Conservation (phyloP, 495 filamentous ascomycete species). For the Thermothielavioides terrestris region DNA sequence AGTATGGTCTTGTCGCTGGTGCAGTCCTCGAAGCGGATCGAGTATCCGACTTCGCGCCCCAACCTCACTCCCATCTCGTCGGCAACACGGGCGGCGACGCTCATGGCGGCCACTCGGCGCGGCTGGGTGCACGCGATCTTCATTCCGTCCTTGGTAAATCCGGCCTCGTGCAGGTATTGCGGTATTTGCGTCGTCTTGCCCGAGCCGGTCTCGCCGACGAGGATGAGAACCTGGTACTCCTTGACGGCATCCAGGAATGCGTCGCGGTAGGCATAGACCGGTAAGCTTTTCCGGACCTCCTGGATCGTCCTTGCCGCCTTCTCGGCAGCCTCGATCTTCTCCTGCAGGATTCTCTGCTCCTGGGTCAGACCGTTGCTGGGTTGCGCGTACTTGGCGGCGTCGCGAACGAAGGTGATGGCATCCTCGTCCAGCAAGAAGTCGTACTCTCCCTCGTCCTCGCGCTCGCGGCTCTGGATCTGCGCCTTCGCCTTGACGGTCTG, state of each 20-base stretch:
- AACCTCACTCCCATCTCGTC: conserved; percentile 90
- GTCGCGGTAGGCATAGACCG: conserved; percentile 77
- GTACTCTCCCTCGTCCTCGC: conserved; percentile 79
- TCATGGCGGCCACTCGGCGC: conserved; percentile 94
- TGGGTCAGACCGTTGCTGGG: conserved; percentile 50
- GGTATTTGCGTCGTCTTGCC: conserved; percentile 87
- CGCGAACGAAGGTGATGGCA: conserved; percentile 79
- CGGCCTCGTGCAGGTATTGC: conserved; percentile 83
- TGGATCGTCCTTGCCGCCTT: conserved; percentile 78
- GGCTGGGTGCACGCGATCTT: conserved; percentile 79
- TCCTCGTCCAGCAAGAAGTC: conserved; percentile 91
- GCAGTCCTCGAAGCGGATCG: conserved; percentile 90
- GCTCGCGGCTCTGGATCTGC: conserved; percentile 65
- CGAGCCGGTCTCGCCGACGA: conserved; percentile 82
- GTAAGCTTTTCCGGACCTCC: conserved; percentile 82
- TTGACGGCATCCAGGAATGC: conserved; percentile 64
- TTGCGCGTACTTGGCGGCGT: conserved; percentile 55
- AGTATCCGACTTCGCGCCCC: conserved; percentile 90
- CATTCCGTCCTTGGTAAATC: conserved; percentile 69
- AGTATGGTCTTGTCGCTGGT: conserved; percentile 88
- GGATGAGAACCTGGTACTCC: conserved; percentile 69
- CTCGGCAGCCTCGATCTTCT: conserved; percentile 79
- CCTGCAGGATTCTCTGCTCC: conserved; percentile 70
- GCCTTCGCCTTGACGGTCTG: conserved; percentile 84
- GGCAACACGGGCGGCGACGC: conserved; percentile 85